Conservation (phyloP, 176 grass and related monocot genomes). For the Triticum urartu region DNA sequence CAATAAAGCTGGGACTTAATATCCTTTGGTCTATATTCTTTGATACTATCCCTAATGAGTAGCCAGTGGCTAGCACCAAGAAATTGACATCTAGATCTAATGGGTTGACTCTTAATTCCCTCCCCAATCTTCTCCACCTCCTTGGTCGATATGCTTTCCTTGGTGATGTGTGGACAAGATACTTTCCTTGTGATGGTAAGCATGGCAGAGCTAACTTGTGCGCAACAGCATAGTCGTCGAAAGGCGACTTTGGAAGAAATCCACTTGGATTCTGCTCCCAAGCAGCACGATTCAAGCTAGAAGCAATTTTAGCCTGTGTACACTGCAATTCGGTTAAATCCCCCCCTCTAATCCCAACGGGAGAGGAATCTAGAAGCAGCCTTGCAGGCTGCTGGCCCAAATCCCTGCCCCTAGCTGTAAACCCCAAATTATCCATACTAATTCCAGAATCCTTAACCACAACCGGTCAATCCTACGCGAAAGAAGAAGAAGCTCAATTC, state of each 20-base stretch:
- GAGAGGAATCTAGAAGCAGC: background rate
- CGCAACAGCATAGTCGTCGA: background rate
- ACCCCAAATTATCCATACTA: background rate
- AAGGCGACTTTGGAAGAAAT: conserved; percentile 25
- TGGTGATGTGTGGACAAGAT: conserved; percentile 1
- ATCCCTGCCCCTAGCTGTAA: background rate
- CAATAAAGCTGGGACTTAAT: background rate
- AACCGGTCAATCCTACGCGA: background rate
- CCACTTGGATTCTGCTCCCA: background rate
- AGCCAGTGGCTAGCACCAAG: conserved; percentile 41
- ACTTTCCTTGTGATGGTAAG: conserved; percentile 13
- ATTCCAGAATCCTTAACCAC: background rate
- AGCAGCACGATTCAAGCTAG: background rate
- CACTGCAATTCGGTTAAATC: background rate
- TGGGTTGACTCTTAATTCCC: conserved; percentile 38
- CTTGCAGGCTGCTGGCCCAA: background rate
- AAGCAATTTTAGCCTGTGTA: background rate
- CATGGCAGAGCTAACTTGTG: conserved; percentile 1
- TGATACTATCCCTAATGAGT: conserved; percentile 35
- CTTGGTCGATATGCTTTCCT: conserved; percentile 26
- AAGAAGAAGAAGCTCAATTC: background rate
- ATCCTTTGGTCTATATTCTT: background rate
- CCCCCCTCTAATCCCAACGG: background rate
- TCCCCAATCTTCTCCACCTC: conserved; percentile 58
- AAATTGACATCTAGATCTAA: conserved; percentile 50